Conservation (phyloP, 768 basidiomycete genomes). For the Candolleomyces efflorescens region DNA sequence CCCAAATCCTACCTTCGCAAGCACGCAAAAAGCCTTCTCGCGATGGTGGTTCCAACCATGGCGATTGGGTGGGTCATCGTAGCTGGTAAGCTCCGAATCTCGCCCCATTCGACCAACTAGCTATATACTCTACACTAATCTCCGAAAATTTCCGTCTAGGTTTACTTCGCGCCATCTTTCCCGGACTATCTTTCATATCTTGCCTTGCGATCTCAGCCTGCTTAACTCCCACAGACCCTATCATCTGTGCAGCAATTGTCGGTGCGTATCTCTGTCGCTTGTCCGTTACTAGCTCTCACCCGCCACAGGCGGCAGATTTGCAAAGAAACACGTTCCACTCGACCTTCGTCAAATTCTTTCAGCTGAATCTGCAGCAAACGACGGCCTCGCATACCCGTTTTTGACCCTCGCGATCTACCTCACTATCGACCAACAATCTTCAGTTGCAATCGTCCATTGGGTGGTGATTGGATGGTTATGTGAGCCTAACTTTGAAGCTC, state of each 20-base stretch:
- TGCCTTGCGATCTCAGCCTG: slow-evolving; percentile 86
- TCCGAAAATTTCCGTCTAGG: slow-evolving; percentile 28
- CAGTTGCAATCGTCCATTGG: slow-evolving; percentile 78
- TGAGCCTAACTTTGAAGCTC: slow-evolving; percentile 21
- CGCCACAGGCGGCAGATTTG: slow-evolving; percentile 61
- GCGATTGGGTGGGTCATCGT: slow-evolving; percentile 80
- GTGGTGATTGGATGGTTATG: slow-evolving; percentile 81
- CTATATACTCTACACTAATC: neutral
- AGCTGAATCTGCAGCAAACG: slow-evolving; percentile 93
- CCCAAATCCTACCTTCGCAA: slow-evolving; percentile 79
- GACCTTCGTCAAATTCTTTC: slow-evolving; percentile 79
- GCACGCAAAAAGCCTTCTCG: slow-evolving; percentile 65
- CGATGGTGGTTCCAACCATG: slow-evolving; percentile 82
- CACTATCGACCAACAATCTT: slow-evolving; percentile 58
- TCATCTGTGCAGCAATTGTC: slow-evolving; percentile 82
- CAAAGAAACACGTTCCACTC: slow-evolving; percentile 61
- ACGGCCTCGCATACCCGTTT: slow-evolving; percentile 94
- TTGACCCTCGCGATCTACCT: slow-evolving; percentile 84
- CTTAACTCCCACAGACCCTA: slow-evolving; percentile 92
- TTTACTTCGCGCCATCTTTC: slow-evolving; percentile 70
- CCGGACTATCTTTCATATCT: slow-evolving; percentile 64
- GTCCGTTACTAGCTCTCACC: neutral
- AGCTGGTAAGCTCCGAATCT: slow-evolving; percentile 40
- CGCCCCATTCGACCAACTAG: neutral
- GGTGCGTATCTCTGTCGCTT: slow-evolving; percentile 31